Base-by-base conservation (phyloP, 179 eudicot species). In the Spergularia azorica region DNA sequence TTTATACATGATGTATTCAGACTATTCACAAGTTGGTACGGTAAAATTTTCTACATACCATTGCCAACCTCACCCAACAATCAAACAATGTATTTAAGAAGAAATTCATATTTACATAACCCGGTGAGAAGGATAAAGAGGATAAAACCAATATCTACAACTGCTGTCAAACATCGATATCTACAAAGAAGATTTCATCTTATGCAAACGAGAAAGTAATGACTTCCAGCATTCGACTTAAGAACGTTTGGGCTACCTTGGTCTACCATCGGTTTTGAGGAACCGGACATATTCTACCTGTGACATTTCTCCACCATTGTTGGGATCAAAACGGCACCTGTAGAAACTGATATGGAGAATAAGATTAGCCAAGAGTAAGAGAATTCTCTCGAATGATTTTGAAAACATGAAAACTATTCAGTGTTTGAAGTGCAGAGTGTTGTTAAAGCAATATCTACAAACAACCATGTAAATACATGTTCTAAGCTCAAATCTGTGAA, bases 281-380 rank as follows among this genome's bases (percentile, higher is more conserved):
- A 95, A 93, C 59, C 90, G 90, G 50, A 91, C 82, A 36, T 88
- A 88, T 77, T 95, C 97, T 79, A 86, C 86, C 80, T 91, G 97
- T 39, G 87, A 81, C 97, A 95, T 93, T 62, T 82, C 85, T 76
- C 97, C 99, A 71, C 97, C 97, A 74, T 90, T 89, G 81, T 86
- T 87, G 61, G 90, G 92, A 87, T 95, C 95, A 79, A 89, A 91
- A 59, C 90, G 75, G 90, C 94, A 93, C 87, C 90, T 87, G 73
- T 93, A 93, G 85, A 91, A 95, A 77, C 99, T 95, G 92, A 78
- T 50, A 5, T 67, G 26, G 17, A 59, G 52, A 38, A 79, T 48
- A 62, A 65, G 38, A 82, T 14, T 39, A 63, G 20, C n/a, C 32
- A 18, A 20, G 50, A 63, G 39, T 41, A 55, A 52, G 56, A 4